Percentiles rank a stretch among this genome's conserved stretches.
phyloP scores from a whole-genome alignment of 2,329 filamentous ascomycete genomes.

The Diaporthe caulivora region DNA sequence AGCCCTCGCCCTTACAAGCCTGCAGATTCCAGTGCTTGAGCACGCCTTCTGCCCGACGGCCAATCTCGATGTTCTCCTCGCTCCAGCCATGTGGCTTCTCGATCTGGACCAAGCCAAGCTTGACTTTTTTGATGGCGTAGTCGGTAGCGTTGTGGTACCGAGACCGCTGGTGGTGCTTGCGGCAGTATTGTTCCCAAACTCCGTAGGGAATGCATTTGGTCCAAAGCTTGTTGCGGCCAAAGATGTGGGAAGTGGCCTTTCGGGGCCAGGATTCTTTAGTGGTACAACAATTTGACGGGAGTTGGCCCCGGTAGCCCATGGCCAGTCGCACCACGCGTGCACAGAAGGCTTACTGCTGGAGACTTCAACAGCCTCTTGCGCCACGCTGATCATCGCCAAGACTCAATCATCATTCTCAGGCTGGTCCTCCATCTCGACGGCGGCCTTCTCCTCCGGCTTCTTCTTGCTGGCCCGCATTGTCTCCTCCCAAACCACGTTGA shows the following conservation, averaged over 20 bases:
- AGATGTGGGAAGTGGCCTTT: slow-evolving; percentile 85
- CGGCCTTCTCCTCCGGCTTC: slow-evolving; percentile 75
- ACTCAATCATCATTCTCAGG: slow-evolving; percentile 37
- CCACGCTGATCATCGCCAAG: not conserved
- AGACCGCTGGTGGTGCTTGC: slow-evolving; percentile 85
- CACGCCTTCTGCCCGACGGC: slow-evolving; percentile 50
- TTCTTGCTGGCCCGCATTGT: slow-evolving; percentile 52
- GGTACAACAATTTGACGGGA: not conserved
- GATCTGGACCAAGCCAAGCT: slow-evolving; percentile 74
- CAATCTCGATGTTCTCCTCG: slow-evolving; percentile 54
- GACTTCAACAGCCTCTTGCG: not conserved
- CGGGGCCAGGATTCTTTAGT: slow-evolving; percentile 72
- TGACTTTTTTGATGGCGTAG: slow-evolving; percentile 72
- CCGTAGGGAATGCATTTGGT: slow-evolving; percentile 77
- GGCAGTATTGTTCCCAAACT: slow-evolving; percentile 82
- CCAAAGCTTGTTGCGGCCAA: slow-evolving; percentile 84
- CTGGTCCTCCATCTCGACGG: slow-evolving; percentile 5
- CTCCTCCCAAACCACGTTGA: slow-evolving; percentile 59
- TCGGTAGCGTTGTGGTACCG: slow-evolving; percentile 75
- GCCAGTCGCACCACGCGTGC: too few species aligned
- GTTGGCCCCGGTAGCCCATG: too few species aligned
- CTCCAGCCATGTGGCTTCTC: slow-evolving; percentile 74
- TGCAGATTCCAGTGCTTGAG: slow-evolving; percentile 72
- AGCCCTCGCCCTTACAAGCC: slow-evolving; percentile 74
- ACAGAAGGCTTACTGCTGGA: too few species aligned